Evolutionary conservation across 192 early-diverging fungal species (phyloP).

Genomic region (Coemansia sp.): DNA sequence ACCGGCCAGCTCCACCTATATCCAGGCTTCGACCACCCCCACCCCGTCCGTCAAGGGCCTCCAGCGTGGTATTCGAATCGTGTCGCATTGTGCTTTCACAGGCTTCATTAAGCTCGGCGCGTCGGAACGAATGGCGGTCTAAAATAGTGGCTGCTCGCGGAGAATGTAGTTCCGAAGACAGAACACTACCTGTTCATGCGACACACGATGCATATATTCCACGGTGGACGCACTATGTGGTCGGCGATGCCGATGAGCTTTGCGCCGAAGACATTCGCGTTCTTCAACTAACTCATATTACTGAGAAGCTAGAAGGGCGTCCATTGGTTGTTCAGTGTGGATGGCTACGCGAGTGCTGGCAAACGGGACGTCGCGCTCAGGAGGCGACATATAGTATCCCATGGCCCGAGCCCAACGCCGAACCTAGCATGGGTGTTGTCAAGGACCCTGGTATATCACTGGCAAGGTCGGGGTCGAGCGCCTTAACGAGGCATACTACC

Average conservation of each 20-base stretch:
- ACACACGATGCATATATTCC: neutral
- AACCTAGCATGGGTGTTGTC: neutral
- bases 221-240: slow-evolving; percentile 32
- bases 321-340: slow-evolving; percentile 10
- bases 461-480: neutral
- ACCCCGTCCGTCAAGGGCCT: neutral
- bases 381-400: slow-evolving; percentile 8
- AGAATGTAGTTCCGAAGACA: slow-evolving; percentile 9
- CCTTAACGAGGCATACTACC: neutral
- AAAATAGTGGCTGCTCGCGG: slow-evolving; percentile 20
- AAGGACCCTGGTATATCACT: neutral
- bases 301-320: neutral
- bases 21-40: neutral
- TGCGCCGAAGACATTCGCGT: slow-evolving; percentile 7
- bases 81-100: slow-evolving; percentile 33
- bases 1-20: neutral
- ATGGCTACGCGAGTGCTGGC: slow-evolving; percentile 35
- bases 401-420: slow-evolving; percentile 1
- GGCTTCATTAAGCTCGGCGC: slow-evolving; percentile 13
- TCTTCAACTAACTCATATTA: neutral
- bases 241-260: slow-evolving; percentile 23
- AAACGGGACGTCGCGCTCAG: neutral
- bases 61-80: slow-evolving; percentile 4
- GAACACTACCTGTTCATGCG: neutral
- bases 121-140: slow-evolving; percentile 14